Percentiles rank a stretch among this genome's conserved stretches.
Evolutionary conservation across 176 grass and related monocot species (phyloP).

Genomic region (Ensete ventricosum): DNA sequence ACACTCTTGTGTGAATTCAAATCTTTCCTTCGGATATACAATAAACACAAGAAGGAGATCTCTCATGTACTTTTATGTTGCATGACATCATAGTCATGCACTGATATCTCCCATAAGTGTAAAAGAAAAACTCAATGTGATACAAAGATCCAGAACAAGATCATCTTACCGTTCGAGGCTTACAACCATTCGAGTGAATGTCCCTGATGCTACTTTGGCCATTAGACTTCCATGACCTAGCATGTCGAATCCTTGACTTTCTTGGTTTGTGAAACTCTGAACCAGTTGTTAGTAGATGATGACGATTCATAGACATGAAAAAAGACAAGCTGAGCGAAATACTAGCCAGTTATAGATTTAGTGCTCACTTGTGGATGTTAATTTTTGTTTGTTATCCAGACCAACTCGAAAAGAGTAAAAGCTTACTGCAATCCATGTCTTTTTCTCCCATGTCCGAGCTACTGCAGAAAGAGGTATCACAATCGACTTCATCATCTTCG

Average conservation of each 20-base stretch:
- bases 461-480: neutral
- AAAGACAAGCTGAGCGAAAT: neutral
- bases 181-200: conserved; percentile 1
- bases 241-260: neutral
- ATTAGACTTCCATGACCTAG: neutral
- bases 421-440: neutral
- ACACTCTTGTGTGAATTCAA: no score
- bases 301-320: neutral
- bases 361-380: neutral
- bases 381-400: neutral
- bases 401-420: neutral
- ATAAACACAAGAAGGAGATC: no score
- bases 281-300: neutral
- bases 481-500: neutral
- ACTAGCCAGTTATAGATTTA: neutral
- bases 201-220: neutral
- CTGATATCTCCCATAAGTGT: neutral
- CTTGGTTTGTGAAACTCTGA: neutral
- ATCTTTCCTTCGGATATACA: no score
- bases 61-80: no score
- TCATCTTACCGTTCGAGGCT: neutral
- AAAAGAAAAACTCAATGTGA: neutral
- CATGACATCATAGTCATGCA: no score
- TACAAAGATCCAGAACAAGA: neutral
- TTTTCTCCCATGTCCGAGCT: neutral